Base-by-base conservation (phyloP, 2,329 filamentous ascomycete genomes). In the Sclerotiophoma versabilis region DNA sequence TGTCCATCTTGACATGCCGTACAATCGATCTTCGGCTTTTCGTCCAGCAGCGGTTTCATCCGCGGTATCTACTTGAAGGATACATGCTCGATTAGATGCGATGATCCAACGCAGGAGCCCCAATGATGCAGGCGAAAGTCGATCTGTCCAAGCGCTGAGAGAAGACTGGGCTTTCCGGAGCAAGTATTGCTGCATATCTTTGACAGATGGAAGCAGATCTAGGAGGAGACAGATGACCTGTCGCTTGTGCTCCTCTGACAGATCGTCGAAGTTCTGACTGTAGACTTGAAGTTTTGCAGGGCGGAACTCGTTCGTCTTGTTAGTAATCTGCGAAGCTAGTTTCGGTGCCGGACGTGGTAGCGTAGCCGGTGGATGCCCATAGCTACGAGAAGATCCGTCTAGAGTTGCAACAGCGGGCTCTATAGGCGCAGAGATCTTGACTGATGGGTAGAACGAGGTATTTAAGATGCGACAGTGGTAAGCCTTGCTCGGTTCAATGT, bases 21-120 rank as follows among this genome's bases (percentile, higher is more conserved):
- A 78, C 2, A 95, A 81, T 10, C 80, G 81, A 57, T 87, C 80
- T 29, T 78, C 76, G 26, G 69, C 73, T 48, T 71, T 78, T 48
- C 62, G 67, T n/a, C 58, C 60, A 15, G 57, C 57, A 8, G 39
- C 10, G 7, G 37, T 25, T 8, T 61, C 60, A 6, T 58, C 60
- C 5, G 63, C 55, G 8, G 70, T 75, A 36, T 88, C 85, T 14
- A 95, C 87, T 62, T 93, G 87, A 38, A 93, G 81, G 56, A 97
- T 95, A 63, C 88, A 93, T 0, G 93, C 93, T 38, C 91, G 83
- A 65, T 96, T 96, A 0, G 92, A 96, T 0, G 92, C 90, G 53
- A 97, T 85, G 57, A 96, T 90, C 93, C 93, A 97, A 45, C 90
- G 84, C 17, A 97, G 77, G 0, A 96, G 74, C 17, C 86, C 84